A percentile compares a stretch with the other conserved stretches of the same genome.
These are phyloP conservation scores for Ceratocystis harringtonii DNA, from an alignment of 2,329 filamentous ascomycete species.

Conservation along the genomic window DNA sequence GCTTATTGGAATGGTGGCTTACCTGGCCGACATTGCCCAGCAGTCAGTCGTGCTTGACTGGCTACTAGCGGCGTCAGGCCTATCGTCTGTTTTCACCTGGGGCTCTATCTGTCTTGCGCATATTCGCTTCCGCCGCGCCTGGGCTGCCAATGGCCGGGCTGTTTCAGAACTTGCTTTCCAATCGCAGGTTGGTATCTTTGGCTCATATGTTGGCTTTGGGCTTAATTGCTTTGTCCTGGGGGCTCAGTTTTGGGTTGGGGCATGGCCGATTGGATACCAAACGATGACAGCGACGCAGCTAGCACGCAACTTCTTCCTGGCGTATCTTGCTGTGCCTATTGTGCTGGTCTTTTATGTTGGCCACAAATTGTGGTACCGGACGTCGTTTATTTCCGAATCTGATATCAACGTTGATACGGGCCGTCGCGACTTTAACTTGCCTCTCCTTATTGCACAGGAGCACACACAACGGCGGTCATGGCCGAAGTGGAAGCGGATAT, in stretches of 20 bases:
- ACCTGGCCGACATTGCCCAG: conserved; percentile 46
- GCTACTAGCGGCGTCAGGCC: conserved; percentile 57
- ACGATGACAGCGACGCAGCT: conserved; percentile 31
- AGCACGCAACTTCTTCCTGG: conserved; percentile 55
- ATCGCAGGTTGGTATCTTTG: conserved; percentile 62
- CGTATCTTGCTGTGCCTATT: conserved; percentile 56
- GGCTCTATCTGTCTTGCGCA: conserved; percentile 76
- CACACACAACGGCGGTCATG: conserved; percentile 54
- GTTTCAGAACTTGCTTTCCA: conserved; percentile 66
- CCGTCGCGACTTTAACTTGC: conserved; percentile 68
- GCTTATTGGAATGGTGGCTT: conserved; percentile 57
- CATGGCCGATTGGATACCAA: conserved; percentile 53
- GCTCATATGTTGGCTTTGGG: conserved; percentile 64
- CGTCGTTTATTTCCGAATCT: conserved; percentile 46
- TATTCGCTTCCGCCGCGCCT: conserved; percentile 79
- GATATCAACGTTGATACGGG: conserved; percentile 85
- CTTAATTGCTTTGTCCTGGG: conserved; percentile 64
- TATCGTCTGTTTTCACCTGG: conserved; percentile 66
- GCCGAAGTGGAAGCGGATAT: conserved; percentile 63
- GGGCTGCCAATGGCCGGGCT: conserved; percentile 52
- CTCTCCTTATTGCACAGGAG: conserved; percentile 66
- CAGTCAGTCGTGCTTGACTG: conserved; percentile 54
- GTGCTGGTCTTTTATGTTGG: conserved; percentile 51
- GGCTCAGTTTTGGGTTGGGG: conserved; percentile 79
- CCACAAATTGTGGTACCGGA: conserved; percentile 64